Evolutionary conservation across 2,329 filamentous ascomycete genomes (phyloP), one percentile per base, ranked within the genome.

Genomic region (Periconia digitata): DNA sequence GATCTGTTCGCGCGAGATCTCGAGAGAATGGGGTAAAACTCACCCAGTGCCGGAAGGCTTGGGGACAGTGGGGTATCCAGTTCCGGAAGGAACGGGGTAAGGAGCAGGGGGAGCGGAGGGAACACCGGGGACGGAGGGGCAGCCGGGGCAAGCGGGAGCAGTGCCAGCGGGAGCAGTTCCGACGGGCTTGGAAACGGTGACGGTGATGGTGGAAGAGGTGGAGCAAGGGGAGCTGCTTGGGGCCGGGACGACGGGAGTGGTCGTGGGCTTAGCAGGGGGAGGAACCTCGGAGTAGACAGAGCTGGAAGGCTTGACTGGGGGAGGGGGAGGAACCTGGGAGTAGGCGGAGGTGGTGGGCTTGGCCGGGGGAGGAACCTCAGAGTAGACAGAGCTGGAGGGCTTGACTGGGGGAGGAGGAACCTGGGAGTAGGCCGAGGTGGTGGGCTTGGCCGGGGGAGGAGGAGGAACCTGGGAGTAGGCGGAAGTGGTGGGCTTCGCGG

Each of bases 161-260:
- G 67, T 58, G 44, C 64, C 69, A 39, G 72, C 73, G 49, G 67
- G 66, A 62, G 63, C 60, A 21, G n/a, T n/a, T n/a, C n/a, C n/a
- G n/a, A n/a, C n/a, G n/a, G 65, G 67, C 53, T n/a, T n/a, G n/a
- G n/a, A n/a, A n/a, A 77, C 58, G 38, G 74, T 77, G 54, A 76
- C 63, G 48, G 71, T 67, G 54, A 71, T 63, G 54, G 75, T 77
- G 49, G 64, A 63, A 60, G 71, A 75, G 61, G 72, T 68, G 40
- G 67, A 63, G 51, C 73, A 76, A 39, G 49, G 45, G 38, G 47
- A 32, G 27, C 46, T 39, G 18, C 37, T 17, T 17, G 49, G 32
- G 36, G 24, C 42, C 5, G 46, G 23, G 40, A 47, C 48, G 16
- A 18, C 43, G 16, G 50, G 55, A 51, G 51, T 32, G 16, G 44